Evolutionary conservation across 1,284 basidiomycete species (phyloP), one percentile per base, ranked within the genome.

Genomic region (Trametes hirsuta): DNA sequence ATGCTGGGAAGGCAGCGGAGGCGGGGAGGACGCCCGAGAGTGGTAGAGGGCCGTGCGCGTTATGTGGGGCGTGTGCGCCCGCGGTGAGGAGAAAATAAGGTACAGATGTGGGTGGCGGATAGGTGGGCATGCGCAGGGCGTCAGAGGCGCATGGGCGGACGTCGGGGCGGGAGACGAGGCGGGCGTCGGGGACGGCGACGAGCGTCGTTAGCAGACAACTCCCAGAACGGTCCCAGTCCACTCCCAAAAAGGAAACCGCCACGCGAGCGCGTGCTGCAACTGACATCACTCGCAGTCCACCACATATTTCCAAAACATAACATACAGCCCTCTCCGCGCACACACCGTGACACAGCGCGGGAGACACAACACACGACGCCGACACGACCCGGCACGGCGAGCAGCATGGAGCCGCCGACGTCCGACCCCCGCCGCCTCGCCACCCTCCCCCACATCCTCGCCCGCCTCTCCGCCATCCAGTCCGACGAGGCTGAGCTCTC

Each of bases 401-500:
- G 14, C 14, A 40, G 14, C 3, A 40, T 18, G 39, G n/a, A 12
- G 4, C 12, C 39, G 39, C 14, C 39, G 39, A 40, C 14, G 46
- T 35, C 66, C 12, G 53, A 69, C 39, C 68, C 67, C 34, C 67
- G 62, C 11, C 66, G 77, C n/a, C 78, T 92, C 21, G 87, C 83
- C 1, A 85, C 77, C 52, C 72, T 91, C n/a, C 76, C 84, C 5
- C 86, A 91, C 59, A 86, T 93, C 42, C 75, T 92, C 12, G 83
- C 85, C 18, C 85, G 83, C 58, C 78, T 93, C n/a, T 87, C 90
- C 30, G 81, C 84, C 22, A 84, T 94, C 39, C 87, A 95, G 67
- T 84, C 87, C 12, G 86, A 93, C 72, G 93, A 96, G 69, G 80
- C 88, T 37, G 81, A 88, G 25, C 82, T 96, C 15, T 92, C 93